These are phyloP conservation scores for Cercospora berteroae DNA, from an alignment of 2,329 filamentous ascomycete genomes.

Conservation along the genomic window DNA sequence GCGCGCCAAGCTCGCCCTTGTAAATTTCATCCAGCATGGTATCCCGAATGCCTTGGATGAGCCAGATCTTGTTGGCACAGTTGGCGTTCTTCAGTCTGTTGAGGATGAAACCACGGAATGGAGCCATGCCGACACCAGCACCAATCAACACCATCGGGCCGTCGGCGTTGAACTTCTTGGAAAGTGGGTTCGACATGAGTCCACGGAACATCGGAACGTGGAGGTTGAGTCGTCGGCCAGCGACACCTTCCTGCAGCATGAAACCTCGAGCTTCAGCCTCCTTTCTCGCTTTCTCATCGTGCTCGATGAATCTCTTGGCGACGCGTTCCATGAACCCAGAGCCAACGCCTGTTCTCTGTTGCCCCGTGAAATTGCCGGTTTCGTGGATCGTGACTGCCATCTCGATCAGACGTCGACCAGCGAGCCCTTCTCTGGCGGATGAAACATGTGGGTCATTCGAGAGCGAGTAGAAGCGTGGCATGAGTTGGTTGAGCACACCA, in stretches of 20 bases:
- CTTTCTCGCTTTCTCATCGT: constrained; percentile 60
- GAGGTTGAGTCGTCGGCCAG: constrained; percentile 54
- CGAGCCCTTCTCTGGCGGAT: constrained; percentile 64
- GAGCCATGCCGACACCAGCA: constrained; percentile 92
- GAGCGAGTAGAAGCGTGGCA: constrained; percentile 98
- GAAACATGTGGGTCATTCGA: constrained; percentile 91
- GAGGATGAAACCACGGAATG: constrained; percentile 96
- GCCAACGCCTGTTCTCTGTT: constrained; percentile 73
- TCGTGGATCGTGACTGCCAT: constrained; percentile 97
- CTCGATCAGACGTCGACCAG: constrained; percentile 79
- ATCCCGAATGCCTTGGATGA: constrained; percentile 91
- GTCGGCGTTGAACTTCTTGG: constrained; percentile 85
- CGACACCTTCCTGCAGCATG: constrained; percentile 38
- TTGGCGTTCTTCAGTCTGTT: constrained; percentile 90
- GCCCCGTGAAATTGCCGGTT: constrained; percentile 69
- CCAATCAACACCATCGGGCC: constrained; percentile 97
- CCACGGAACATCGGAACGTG: constrained; percentile 97
- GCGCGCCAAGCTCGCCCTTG: constrained; percentile 90
- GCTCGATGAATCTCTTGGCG: constrained; percentile 68
- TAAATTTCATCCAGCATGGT: constrained; percentile 94
- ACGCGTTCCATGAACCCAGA: constrained; percentile 92
- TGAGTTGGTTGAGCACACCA: constrained; percentile 77
- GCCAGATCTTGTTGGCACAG: constrained; percentile 97
- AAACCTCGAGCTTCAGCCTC: constrained; percentile 43
- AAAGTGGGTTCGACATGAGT: constrained; percentile 93